phyloP scores from a whole-genome alignment of 1,284 basidiomycete species.

The Cerioporus squamosus region DNA sequence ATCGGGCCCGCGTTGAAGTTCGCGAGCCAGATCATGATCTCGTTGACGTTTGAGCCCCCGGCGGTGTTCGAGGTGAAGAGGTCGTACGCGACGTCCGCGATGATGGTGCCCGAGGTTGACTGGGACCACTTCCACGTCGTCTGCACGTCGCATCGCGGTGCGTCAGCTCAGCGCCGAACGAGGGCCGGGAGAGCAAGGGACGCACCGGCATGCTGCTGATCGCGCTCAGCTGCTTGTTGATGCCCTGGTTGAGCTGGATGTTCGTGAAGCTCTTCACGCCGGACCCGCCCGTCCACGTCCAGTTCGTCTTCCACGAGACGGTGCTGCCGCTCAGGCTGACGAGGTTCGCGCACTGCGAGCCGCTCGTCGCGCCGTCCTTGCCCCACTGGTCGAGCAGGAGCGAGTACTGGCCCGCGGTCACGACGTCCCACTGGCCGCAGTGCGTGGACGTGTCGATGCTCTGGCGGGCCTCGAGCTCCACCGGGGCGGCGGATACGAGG shows the following conservation, averaged over 20 bases:
- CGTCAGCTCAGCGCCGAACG: neutral
- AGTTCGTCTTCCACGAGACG: slow-evolving; percentile 57
- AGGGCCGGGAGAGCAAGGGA: slow-evolving; percentile 18
- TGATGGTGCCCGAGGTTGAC: slow-evolving; percentile 33
- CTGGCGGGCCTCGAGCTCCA: slow-evolving; percentile 23
- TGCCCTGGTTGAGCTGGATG: slow-evolving; percentile 53
- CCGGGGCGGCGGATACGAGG: slow-evolving; percentile 16
- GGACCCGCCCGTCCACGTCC: slow-evolving; percentile 56
- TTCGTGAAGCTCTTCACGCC: slow-evolving; percentile 68
- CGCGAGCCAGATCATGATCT: slow-evolving; percentile 73
- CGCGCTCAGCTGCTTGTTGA: slow-evolving; percentile 56
- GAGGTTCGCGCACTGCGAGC: slow-evolving; percentile 60
- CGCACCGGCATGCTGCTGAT: slow-evolving; percentile 61
- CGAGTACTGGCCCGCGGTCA: slow-evolving; percentile 49
- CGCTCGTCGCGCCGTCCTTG: slow-evolving; percentile 45
- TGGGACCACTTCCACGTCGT: slow-evolving; percentile 50
- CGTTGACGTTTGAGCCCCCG: slow-evolving; percentile 56
- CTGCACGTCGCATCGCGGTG: slow-evolving; percentile 31
- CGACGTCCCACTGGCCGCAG: slow-evolving; percentile 57
- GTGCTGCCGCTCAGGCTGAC: slow-evolving; percentile 47
- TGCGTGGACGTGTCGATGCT: slow-evolving; percentile 36
- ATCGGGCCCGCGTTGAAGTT: slow-evolving; percentile 64
- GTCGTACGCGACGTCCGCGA: slow-evolving; percentile 65
- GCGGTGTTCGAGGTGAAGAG: slow-evolving; percentile 60
- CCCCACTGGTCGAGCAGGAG: slow-evolving; percentile 61